Base-by-base conservation (phyloP, 169 alveolate genomes). In the Plasmodium ovale region DNA sequence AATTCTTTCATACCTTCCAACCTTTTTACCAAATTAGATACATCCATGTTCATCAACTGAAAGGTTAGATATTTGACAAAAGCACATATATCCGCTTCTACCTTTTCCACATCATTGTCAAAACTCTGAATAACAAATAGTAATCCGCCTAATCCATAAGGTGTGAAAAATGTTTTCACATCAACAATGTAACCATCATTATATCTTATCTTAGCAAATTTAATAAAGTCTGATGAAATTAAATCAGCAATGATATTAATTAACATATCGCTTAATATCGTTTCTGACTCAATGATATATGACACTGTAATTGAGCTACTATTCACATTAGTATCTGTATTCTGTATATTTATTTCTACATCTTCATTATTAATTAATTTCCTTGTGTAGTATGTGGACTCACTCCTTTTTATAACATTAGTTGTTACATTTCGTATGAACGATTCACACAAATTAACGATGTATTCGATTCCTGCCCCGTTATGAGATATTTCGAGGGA, bases 251-350 rank as follows among this genome's bases (percentile, higher is more conserved):
- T 82, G 42, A 82, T 82, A 33, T 82, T 59, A 51, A 82, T 82
- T 67, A 82, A 49, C 29, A 42, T 25, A 51, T 82, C 70, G 23
- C 70, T 67, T 56, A 82, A 65, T 42, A 82, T 16, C 23, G 84
- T 82, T 64, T 82, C 84, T 53, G 90, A 82, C 51, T 82, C 90
- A 12, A 67, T 82, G 16, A 69, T 49, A n/a, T 82, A 82, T 53
- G 84, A 64, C 29, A 82, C 90, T 65, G 56, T 47, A 65, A 82
- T 64, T 59, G 90, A 82, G 16, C 29, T 74, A 27, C 42, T 74
- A 25, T 44, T 62, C 14, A 25, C 35, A 25, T 60, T 47, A 39
- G 58, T 64, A 60, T 49, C 54, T 42, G 47, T 23, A 47, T 31
- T 29, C 21, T 64, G 88, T 12, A 74, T 42, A 60, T 74, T 31